Evolutionary conservation across 2,329 filamentous ascomycete genomes (phyloP).

Genomic region (Gyromitra esculenta): DNA sequence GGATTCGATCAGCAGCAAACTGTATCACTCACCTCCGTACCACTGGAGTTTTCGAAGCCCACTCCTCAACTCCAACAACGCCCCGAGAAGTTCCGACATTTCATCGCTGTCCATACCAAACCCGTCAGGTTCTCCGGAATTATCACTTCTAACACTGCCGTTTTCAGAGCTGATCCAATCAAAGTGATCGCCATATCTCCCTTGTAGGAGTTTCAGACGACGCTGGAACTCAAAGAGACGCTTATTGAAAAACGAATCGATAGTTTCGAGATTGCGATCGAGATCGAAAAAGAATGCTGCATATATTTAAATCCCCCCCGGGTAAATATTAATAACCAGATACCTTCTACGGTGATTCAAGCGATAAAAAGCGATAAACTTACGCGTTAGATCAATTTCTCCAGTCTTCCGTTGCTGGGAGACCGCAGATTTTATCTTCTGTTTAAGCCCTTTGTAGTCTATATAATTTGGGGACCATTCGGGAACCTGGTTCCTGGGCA

Average conservation of each 20-base stretch:
- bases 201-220: constrained; percentile 84
- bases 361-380: constrained; percentile 60
- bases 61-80: constrained; percentile 84
- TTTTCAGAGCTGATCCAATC: constrained; percentile 47
- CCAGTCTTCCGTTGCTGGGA: constrained; percentile 74
- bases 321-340: constrained; percentile 21
- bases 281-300: constrained; percentile 95
- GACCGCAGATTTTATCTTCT: constrained; percentile 84
- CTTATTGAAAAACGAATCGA: constrained; percentile 96
- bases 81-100: constrained; percentile 87
- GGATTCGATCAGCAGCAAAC: not conserved
- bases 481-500: constrained; percentile 83
- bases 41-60: constrained; percentile 92
- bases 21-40: constrained; percentile 71
- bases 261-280: constrained; percentile 96
- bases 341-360: not conserved
- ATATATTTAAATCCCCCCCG: constrained; percentile 55
- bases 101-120: constrained; percentile 76
- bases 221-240: constrained; percentile 87
- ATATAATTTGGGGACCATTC: constrained; percentile 87
- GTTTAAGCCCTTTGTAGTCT: constrained; percentile 92
- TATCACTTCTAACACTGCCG: constrained; percentile 48
- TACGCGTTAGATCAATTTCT: constrained; percentile 89
- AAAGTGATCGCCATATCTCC: constrained; percentile 74
- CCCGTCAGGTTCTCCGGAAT: constrained; percentile 42